Evolutionary conservation across 2,329 filamentous ascomycete species (phyloP), one percentile per base, ranked within the genome.

Genomic region (Ascocoryne sarcoides): DNA sequence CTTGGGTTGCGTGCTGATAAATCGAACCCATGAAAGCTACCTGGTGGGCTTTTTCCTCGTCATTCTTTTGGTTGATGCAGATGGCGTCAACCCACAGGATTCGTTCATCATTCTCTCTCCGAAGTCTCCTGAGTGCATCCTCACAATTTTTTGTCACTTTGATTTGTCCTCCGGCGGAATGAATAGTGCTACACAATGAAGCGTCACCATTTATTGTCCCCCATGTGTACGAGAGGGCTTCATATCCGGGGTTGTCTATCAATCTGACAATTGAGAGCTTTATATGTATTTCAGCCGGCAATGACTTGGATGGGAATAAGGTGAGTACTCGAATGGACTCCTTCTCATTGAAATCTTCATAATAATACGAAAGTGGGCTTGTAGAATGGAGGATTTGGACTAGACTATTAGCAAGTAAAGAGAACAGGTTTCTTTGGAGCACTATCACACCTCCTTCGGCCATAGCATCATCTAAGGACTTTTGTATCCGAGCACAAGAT

Each of bases 141-240:
- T 32, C 30, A n/a, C 30, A 32, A 15, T 3, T 14, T 15, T 15
- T 32, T 3, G 30, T 32, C 8, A 32, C 10, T n/a, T 17, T 10
- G 3, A 32, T 7, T 5, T 3, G 10, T 14, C 10, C 5, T 5
- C 16, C 23, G 9, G 12, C 14, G 21, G 23, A 37, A 4, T n/a
- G 7, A 10, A 37, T 30, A 8, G 2, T 8, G 7, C 23, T 29
- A 12, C 15, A 37, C 10, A 7, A 26, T 17, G 16, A 4, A 17
- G 12, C 23, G n/a, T 37, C 36, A 4, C 36, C 36, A 12, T 30
- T 12, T 30, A 29, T 26, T 10, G 23, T 30, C 3, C 15, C 36
- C 36, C 36, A 37, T 1, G 23, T 17, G 15, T 37, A 37, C n/a
- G 36, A 37, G 2, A 37, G 14, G 30, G 36, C 36, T 14, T 37